Conservation (phyloP, 225 moss, liverwort and hornwort genomes). For the Pseudoscleropodium purum region DNA sequence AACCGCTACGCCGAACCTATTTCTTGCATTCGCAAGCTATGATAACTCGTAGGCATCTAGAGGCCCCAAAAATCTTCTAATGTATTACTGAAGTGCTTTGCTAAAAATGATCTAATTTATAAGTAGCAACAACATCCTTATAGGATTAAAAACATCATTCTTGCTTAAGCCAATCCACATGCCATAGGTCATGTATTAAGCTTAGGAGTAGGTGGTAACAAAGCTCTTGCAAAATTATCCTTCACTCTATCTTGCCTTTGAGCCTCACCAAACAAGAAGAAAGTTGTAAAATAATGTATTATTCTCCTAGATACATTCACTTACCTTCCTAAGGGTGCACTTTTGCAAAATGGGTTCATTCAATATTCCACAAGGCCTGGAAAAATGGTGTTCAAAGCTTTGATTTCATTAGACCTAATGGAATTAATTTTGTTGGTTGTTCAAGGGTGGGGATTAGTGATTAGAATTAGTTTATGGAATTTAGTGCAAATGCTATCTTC, state of each 20-base stretch:
- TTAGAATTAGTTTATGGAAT: too few species aligned
- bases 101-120: not conserved
- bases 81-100: too few species aligned
- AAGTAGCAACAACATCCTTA: accelerated
- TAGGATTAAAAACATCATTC: not conserved
- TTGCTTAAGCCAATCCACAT: accelerated
- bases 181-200: accelerated
- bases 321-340: not conserved
- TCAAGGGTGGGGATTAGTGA: too few species aligned
- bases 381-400: not conserved
- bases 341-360: not conserved
- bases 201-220: accelerated
- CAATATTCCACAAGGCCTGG: accelerated
- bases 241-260: not conserved
- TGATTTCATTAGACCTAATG: not conserved
- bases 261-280: not conserved
- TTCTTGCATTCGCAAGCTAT: too few species aligned
- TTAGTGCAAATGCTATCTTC: too few species aligned
- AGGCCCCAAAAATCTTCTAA: too few species aligned
- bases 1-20: too few species aligned
- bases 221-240: not conserved
- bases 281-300: not conserved
- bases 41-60: too few species aligned
- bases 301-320: not conserved
- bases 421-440: accelerated